Evolutionary conservation across 225 moss, liverwort and hornwort genomes (phyloP), one percentile per base, ranked within the genome.

Genomic region (Pseudisothecium myosuroides): DNA sequence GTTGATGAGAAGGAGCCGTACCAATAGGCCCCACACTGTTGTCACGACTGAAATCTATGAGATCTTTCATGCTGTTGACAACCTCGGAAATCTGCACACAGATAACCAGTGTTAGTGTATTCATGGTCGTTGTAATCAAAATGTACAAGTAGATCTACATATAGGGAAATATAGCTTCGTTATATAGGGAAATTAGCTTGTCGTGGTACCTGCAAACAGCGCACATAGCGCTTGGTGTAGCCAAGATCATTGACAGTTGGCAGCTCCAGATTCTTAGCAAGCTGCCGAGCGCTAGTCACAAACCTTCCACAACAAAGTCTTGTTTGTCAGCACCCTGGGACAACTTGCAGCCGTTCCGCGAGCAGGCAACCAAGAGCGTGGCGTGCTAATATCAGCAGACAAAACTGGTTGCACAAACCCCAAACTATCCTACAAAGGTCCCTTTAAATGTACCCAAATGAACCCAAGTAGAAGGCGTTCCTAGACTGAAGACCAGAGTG

Each of bases 61-160:
- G 93, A 89, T 99, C 99, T 88, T 99, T 99, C 97, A 99, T 99
- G 93, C 97, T 99, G 91, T 99, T 99, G 18, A 99, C 99, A 63
- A 99, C 99, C 92, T 99, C 99, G n/a, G 99, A 99, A 47, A 99
- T 99, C 99, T 99, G 95, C 84, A 93, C 71, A 74, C 27, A 83
- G 47, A 67, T 50, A 39, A 83, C 17, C 16, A 88, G 55, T 56
- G 7, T 89, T 62, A 89, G 68, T 68, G 55, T 47, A 34, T 19
- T 34, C 22, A 43, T 17, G 23, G 43, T 45, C 16, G 31, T 55
- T 54, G 14, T 56, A 76, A 71, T 34, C n/a, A 68, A 76, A 90
- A 92, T 34, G 93, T 89, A 81, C 8, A 87, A 76, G 89, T 92
- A 63, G 15, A 89, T 83, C 85, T 87, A 26, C 63, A 82, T 36